Base-by-base conservation (phyloP, 192 early-diverging fungal species). In the Backusella luteola region DNA sequence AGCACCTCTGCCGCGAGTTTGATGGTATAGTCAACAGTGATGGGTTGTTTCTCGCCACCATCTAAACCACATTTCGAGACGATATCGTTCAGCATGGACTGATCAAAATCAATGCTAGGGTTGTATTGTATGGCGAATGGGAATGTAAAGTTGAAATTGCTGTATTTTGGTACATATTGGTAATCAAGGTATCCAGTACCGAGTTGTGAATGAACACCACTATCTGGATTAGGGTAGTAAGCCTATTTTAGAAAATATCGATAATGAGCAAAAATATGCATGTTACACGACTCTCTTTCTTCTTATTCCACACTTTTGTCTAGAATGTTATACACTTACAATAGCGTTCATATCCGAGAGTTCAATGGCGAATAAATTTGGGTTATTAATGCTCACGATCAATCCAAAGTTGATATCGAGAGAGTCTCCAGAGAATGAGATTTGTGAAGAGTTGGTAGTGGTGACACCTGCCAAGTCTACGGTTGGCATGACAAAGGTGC, bases 1-100 rank as follows among this genome's bases (percentile, higher is more conserved):
- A 86, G 69, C 23, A 86, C 75, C 73, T 76, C 77, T 29, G 84
- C 66, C 5, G 77, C 81, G 21, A 86, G 63, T 36, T 73, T 83
- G 41, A 86, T 73, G 42, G 76, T 80, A 42, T 86, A 86, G 66
- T 86, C 78, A 63, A 86, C 77, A 17, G 74, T 59, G 34, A 86
- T 39, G 4, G 76, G 36, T 0, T 69, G 56, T 17, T 21, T 56
- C 0, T 21, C 8, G 0, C 49, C 66, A 15, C 85, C 85, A 39
- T 38, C 17, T 4, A 75, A 3, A 23, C 85, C 85, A 70, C 85
- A 86, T 59, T 78, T 74, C 39, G 21, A 41, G 4, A 85, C 46
- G 68, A 86, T 80, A 34, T 86, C 85, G 19, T 66, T 32, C 15
- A 86, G 11, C 29, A 86, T 84, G 35, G 79, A 74, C 63, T 78